phyloP scores from a whole-genome alignment of 164 flowering plant species.

The Echeveria elegans region DNA sequence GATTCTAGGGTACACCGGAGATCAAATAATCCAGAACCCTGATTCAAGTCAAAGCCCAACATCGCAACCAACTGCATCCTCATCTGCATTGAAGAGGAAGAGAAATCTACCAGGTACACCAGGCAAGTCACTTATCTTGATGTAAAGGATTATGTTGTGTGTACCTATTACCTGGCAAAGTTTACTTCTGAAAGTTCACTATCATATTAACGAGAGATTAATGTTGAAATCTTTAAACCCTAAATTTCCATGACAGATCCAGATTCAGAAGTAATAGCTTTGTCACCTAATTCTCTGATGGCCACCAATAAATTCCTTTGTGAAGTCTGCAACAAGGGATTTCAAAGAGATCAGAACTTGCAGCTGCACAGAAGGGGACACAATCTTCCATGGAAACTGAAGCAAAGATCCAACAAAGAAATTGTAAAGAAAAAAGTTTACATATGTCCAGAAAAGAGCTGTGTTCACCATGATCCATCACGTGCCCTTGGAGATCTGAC shows the following conservation, averaged over 20 bases:
- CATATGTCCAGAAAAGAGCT: constrained; percentile 64
- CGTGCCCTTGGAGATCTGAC: constrained; percentile 77
- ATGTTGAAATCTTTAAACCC: background rate
- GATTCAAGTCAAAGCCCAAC: constrained; percentile 19
- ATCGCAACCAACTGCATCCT: constrained; percentile 3
- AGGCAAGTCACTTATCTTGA: constrained; percentile 25
- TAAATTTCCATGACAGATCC: constrained; percentile 41
- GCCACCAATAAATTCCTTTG: constrained; percentile 66
- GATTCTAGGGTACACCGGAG: constrained; percentile 25
- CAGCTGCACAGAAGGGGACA: constrained; percentile 63
- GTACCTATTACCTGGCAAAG: background rate
- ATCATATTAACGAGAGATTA: too few relatives aligned
- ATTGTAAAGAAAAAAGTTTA: constrained; percentile 52
- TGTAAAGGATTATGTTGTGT: background rate
- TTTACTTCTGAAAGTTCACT: background rate
- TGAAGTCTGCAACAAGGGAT: constrained; percentile 74
- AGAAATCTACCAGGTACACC: constrained; percentile 70
- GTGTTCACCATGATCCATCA: constrained; percentile 63
- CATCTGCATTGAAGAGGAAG: constrained; percentile 36
- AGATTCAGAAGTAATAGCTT: constrained; percentile 63
- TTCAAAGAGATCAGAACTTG: constrained; percentile 72
- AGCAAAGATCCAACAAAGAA: constrained; percentile 42
- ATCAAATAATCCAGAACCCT: constrained; percentile 22
- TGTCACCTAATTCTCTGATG: constrained; percentile 64
- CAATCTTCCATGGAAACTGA: constrained; percentile 66